A percentile compares a stretch with the other conserved stretches of the same genome.
Evolutionary conservation across 2,329 filamentous ascomycete species (phyloP).

Genomic region (Chaetomiaceae sp.): DNA sequence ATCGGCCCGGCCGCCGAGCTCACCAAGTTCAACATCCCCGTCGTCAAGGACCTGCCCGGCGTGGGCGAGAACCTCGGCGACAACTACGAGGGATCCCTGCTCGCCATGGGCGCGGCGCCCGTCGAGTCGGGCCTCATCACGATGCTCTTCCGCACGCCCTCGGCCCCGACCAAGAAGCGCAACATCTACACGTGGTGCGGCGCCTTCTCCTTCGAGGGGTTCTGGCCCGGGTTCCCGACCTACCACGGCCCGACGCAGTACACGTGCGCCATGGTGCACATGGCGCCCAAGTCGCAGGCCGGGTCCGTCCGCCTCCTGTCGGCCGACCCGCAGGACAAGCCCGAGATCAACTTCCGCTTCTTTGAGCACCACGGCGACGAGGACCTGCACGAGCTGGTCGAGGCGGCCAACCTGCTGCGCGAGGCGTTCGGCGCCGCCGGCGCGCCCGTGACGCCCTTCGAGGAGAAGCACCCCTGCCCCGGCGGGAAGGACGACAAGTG

Average conservation of each 20-base stretch:
- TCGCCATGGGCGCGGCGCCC: constrained; percentile 36
- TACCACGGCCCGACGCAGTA: constrained; percentile 33
- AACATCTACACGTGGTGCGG: constrained; percentile 33
- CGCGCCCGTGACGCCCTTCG: constrained; percentile 19
- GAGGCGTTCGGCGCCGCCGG: constrained; percentile 23
- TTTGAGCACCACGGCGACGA: constrained; percentile 37
- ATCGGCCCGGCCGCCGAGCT: constrained; percentile 38
- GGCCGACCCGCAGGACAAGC: constrained; percentile 54
- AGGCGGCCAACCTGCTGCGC: constrained; percentile 26
- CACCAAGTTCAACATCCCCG: constrained; percentile 42
- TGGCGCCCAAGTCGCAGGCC: constrained; percentile 51
- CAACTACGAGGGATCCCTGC: constrained; percentile 44
- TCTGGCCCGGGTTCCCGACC: constrained; percentile 33
- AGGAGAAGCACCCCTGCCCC: constrained; percentile 26
- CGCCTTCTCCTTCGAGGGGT: constrained; percentile 32
- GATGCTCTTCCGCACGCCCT: constrained; percentile 28
- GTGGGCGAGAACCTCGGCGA: constrained; percentile 59
- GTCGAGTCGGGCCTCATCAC: constrained; percentile 27
- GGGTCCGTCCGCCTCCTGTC: constrained; percentile 55
- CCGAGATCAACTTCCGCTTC: constrained; percentile 55
- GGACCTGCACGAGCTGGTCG: constrained; percentile 26
- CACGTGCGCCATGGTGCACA: constrained; percentile 48
- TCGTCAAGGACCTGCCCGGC: constrained; percentile 53
- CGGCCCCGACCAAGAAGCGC: constrained; percentile 29
- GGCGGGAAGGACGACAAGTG: constrained; percentile 13